Base-by-base conservation (phyloP, 2,329 filamentous ascomycete genomes). In the Blastomyces parvus region DNA sequence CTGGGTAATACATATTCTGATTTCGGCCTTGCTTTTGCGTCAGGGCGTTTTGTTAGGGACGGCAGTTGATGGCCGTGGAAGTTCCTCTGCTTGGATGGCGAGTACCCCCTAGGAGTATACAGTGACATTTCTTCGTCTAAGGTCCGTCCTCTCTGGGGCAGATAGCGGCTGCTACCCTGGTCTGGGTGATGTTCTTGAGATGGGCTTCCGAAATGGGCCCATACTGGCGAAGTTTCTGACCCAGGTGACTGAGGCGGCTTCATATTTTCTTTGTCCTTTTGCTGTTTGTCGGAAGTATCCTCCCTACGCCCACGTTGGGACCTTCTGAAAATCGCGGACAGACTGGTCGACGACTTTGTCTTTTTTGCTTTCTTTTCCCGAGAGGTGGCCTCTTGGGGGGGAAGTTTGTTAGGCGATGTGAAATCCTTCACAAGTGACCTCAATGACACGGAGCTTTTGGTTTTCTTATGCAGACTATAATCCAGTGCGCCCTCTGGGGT, bases 261-360 rank as follows among this genome's bases (percentile, higher is more conserved):
- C 62, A 82, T 83, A 73, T 96, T 96, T 75, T 96, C 91, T 76
- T 96, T 96, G 74, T 93, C 87, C 70, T 84, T 87, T 36, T 74
- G 76, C 50, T 77, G 74, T 48, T 25, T 80, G 27, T 25, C 80
- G 30, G 79, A 75, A 61, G 81, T 79, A 7, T 85, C 83, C 14
- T 84, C 83, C 66, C 84, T 83, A 30, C 88, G 76, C 67, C 85
- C 87, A 70, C 87, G 90, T 61, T 86, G 82, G 11, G 90, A 91
- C 63, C 88, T 87, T 63, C 86, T 86, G 60, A 96, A 83, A 62
- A 97, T 83, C 4, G 83, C 86, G 0, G 86, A 85, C n/a, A 97
- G 81, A 72, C 91, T 95, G 40, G 89, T 89, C 3, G 89, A 84
- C 0, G 92, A 96, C 75, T 93, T 96, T 46, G 84, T 84, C 79